phyloP scores from a whole-genome alignment of 768 basidiomycete species.

The Russula lepida region DNA sequence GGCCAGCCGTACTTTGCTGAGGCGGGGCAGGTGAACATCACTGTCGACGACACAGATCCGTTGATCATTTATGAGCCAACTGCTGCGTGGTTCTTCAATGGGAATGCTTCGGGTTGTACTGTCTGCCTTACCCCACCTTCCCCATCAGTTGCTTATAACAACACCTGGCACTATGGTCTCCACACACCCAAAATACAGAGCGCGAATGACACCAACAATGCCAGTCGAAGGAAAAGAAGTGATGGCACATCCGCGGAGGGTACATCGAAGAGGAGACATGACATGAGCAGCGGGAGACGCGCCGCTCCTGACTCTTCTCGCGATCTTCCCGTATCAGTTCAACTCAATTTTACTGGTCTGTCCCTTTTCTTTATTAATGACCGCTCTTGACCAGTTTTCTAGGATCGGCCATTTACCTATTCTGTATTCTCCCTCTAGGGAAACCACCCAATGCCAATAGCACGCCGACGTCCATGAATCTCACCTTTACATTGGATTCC shows the following conservation, averaged over 20 bases:
- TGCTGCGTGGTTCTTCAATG: not conserved
- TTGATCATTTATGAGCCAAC: constrained; percentile 5
- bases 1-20: not conserved
- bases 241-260: not conserved
- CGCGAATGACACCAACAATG: not conserved
- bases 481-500: not conserved
- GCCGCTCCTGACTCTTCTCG: not conserved
- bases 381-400: not conserved
- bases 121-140: not conserved
- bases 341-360: not conserved
- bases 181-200: not conserved
- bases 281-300: not conserved
- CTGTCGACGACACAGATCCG: constrained; percentile 8
- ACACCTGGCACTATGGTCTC: constrained; percentile 10
- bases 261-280: not conserved
- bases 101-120: not conserved
- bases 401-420: constrained; percentile 46
- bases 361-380: not conserved
- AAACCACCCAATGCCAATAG: not conserved
- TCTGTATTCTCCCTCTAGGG: constrained; percentile 30
- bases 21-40: constrained; percentile 5
- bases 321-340: not conserved
- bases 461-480: not conserved
- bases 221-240: not conserved
- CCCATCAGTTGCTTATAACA: not conserved